Conservation (phyloP, 257 asterid species). For the Ilex aquifolium region DNA sequence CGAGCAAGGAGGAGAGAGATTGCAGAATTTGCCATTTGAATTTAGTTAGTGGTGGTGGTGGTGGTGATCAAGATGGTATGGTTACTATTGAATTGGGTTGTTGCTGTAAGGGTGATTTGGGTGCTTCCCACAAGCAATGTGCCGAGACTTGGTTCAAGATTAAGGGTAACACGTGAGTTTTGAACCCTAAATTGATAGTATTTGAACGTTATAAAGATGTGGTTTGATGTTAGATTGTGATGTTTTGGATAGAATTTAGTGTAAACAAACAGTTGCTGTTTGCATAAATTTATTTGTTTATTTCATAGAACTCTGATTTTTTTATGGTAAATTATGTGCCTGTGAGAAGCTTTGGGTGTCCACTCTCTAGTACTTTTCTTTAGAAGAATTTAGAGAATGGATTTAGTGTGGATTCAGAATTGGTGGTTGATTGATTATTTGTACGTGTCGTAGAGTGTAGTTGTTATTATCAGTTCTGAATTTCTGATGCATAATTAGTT, state of each 20-base stretch:
- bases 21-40: conserved; percentile 53
- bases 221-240: neutral
- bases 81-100: conserved; percentile 41
- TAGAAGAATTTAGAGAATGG: too few relatives aligned
- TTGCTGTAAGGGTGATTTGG: conserved; percentile 51
- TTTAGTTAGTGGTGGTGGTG: conserved; percentile 2
- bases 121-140: conserved; percentile 46
- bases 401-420: too few relatives aligned
- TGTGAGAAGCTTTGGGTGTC: too few relatives aligned
- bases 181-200: neutral
- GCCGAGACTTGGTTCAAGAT: conserved; percentile 55
- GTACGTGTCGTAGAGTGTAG: too few relatives aligned
- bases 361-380: too few relatives aligned
- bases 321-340: too few relatives aligned
- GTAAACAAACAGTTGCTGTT: too few relatives aligned
- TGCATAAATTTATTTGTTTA: too few relatives aligned
- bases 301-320: too few relatives aligned
- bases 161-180: conserved; percentile 47
- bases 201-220: neutral
- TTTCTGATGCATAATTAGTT: too few relatives aligned
- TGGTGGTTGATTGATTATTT: too few relatives aligned
- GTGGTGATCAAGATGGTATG: conserved; percentile 20
- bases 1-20: conserved; percentile 19
- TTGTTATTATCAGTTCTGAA: too few relatives aligned
- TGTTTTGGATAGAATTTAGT: neutral